A percentile compares a stretch with the other conserved stretches of the same genome.
These are phyloP conservation scores for Aspergillus japonicus DNA, from an alignment of 2,329 filamentous ascomycete species.

Conservation along the genomic window DNA sequence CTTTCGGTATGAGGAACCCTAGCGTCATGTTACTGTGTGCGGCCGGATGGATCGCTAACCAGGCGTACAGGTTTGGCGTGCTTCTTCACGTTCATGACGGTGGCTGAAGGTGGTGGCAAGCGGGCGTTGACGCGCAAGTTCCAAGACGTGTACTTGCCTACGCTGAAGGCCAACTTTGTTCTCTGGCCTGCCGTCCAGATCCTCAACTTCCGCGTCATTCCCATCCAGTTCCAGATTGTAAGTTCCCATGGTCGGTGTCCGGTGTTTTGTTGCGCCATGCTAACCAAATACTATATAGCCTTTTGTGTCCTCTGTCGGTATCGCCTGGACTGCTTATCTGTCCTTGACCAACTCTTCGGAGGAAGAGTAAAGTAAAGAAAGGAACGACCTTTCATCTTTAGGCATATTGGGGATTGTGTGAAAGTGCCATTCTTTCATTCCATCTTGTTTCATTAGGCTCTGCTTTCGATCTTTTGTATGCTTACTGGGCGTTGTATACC, in stretches of 20 bases:
- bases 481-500: constrained; percentile 19
- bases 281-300: constrained; percentile 56
- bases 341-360: constrained; percentile 87
- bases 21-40: no score
- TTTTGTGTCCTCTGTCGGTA: constrained; percentile 92
- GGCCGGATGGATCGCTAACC: constrained; percentile 9
- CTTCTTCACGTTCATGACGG: constrained; percentile 96
- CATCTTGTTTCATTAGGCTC: background rate
- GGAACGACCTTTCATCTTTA: constrained; percentile 2
- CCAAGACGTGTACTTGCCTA: constrained; percentile 88
- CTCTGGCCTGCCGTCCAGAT: constrained; percentile 96
- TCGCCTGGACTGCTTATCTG: constrained; percentile 96
- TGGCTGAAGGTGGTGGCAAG: constrained; percentile 86
- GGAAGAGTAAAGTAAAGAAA: constrained; percentile 49
- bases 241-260: constrained; percentile 42
- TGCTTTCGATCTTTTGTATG: constrained; percentile 7
- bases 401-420: background rate
- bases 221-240: constrained; percentile 94
- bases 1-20: constrained; percentile 60
- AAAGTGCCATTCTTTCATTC: constrained; percentile 6
- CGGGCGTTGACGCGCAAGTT: constrained; percentile 80
- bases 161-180: constrained; percentile 91
- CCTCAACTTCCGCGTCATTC: constrained; percentile 93
- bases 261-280: background rate
- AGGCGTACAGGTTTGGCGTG: constrained; percentile 62